Evolutionary conservation across 768 basidiomycete species (phyloP), one percentile per base, ranked within the genome.

Genomic region (Gyrodon lividus): DNA sequence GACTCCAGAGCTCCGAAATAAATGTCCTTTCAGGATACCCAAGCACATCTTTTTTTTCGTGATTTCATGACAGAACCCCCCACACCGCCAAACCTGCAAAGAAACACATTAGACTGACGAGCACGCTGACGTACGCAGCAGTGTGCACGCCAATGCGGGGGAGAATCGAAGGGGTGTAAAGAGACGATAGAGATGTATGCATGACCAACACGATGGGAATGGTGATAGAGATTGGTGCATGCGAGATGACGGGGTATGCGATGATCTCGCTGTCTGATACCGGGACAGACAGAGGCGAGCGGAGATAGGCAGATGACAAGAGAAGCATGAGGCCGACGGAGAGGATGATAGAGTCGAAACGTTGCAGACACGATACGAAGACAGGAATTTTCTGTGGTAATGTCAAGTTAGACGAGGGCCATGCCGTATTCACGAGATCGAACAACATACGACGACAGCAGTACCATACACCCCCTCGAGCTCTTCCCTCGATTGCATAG

Each of bases 401-500:
- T 51, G 16, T 31, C 28, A 6, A 26, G 58, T 51, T 55, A 59
- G 43, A 48, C 16, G 19, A 17, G 7, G 45, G 17, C 6, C 12
- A 2, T 30, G n/a, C 40, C n/a, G 3, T 2, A 33, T 17, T 6
- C 20, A 39, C 42, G 12, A 23, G 34, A 24, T 20, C 46, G 19
- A 46, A 19, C n/a, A 10, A 82, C 86, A 57, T 66, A 90, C 88
- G 41, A 92, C 82, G 34, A 86, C 75, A 3, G 91, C 86, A n/a
- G 87, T 67, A 2, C 90, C 90, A 60, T 89, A 92, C 5, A 90
- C 76, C 43, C 83, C 81, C 63, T 92, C 90, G 34, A 93, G 68
- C 52, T 92, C 91, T 62, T 88, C 84, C 37, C 89, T 73, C 17
- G 74, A 76, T 59, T 84, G 85, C 47, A 89, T 65, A 2, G 75